A percentile compares a stretch with the other conserved stretches of the same genome.
phyloP scores from a whole-genome alignment of 2,329 filamentous ascomycete species.

The Colletotrichum sp. region DNA sequence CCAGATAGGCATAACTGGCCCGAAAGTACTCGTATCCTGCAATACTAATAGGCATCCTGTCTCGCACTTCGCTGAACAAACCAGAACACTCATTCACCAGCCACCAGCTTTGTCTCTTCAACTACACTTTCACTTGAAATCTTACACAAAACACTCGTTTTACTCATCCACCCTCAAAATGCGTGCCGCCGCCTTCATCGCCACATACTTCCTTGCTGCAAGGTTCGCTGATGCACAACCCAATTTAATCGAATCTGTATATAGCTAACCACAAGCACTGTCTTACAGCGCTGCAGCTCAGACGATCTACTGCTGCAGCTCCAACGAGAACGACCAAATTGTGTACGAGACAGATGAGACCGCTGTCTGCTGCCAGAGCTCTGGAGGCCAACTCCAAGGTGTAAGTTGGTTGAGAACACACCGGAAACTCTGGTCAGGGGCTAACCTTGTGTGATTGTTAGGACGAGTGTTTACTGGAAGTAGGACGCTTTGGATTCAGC shows the following conservation, averaged over 20 bases:
- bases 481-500: background rate
- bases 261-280: background rate
- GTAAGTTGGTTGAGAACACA: background rate
- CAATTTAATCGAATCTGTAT: fast-evolving
- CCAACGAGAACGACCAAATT: background rate
- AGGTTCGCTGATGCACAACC: background rate
- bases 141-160: background rate
- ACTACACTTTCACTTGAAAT: background rate
- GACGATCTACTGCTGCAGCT: background rate
- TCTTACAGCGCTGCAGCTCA: background rate
- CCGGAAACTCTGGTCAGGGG: background rate
- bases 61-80: background rate
- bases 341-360: background rate
- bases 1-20: background rate
- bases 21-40: background rate
- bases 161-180: background rate
- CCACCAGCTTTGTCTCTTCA: background rate
- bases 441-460: background rate
- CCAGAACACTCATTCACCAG: background rate
- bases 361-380: background rate
- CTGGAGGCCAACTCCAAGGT: background rate
- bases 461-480: background rate
- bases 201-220: background rate
- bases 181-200: background rate
- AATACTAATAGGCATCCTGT: background rate